phyloP scores from a whole-genome alignment of 352 stramenopile species.

The Globisporangium parvum region DNA sequence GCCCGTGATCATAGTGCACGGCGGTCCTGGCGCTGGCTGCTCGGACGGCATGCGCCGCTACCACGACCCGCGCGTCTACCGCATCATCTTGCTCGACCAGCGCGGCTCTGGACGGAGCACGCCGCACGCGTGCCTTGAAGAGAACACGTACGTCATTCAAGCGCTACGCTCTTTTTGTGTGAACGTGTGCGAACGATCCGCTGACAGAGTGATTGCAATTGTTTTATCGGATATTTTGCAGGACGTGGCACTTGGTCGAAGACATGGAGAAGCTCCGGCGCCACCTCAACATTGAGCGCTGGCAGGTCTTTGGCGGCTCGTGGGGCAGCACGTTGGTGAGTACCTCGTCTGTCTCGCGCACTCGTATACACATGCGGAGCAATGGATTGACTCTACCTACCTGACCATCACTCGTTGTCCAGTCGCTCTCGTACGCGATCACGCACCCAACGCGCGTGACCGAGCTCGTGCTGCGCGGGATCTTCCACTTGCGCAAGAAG shows the following conservation, averaged over 20 bases:
- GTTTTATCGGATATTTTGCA: slow-evolving; percentile 9
- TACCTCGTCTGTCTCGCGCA: not conserved
- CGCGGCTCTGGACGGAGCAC: slow-evolving; percentile 86
- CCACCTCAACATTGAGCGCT: slow-evolving; percentile 85
- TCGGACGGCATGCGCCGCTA: slow-evolving; percentile 86
- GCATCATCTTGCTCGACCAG: slow-evolving; percentile 93
- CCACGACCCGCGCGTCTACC: slow-evolving; percentile 89
- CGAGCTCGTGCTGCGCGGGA: slow-evolving; percentile 89
- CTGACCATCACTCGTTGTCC: slow-evolving; percentile 2
- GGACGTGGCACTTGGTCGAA: slow-evolving; percentile 87
- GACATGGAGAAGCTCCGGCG: slow-evolving; percentile 91
- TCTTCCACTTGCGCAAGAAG: slow-evolving; percentile 88
- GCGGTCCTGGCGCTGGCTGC: slow-evolving; percentile 89
- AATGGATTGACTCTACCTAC: too few relatives aligned
- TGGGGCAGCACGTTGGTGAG: slow-evolving; percentile 91
- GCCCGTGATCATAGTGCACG: slow-evolving; percentile 93
- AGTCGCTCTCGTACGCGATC: slow-evolving; percentile 90
- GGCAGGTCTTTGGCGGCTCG: slow-evolving; percentile 92
- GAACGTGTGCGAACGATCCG: not conserved
- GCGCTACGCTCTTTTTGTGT: not conserved
- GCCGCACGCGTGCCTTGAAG: slow-evolving; percentile 79
- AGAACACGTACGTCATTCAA: slow-evolving; percentile 71
- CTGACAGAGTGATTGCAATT: not conserved
- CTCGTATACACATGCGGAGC: too few relatives aligned
- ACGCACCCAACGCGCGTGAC: slow-evolving; percentile 75